Evolutionary conservation across 202 grass and related monocot species (phyloP), one percentile per base, ranked within the genome.

Genomic region (Panicum virgatum): DNA sequence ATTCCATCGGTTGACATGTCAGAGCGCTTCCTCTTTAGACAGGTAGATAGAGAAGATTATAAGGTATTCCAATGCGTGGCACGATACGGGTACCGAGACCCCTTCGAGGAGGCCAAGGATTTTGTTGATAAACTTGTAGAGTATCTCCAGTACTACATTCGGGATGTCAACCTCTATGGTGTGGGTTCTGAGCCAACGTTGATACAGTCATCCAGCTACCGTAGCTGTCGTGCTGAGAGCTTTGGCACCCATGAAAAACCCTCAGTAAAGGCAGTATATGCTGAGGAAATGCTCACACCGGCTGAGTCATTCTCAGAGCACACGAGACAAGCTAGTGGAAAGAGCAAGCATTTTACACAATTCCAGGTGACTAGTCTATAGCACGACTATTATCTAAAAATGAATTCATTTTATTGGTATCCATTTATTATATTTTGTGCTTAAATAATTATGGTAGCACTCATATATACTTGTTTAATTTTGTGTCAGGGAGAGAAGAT

Each of bases 11-110:
- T 90, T 0, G 69, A 78, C 6, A 16, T 13, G 1, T 60, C 71
- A 0, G 88, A 90, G 38, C 52, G 88, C 1, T 90, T 90, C 65
- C 58, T 90, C 3, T 87, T 90, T 64, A 66, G 70, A 5, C 80
- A 83, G 9, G 62, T 83, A 0, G 84, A 74, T 1, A 47, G 27
- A 27, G 63, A 69, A 20, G 63, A 81, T 7, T 72, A 25, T 22
- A 80, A 65, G 54, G 84, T 87, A 5, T 90, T 90, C 12, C 80
- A 73, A 2, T 90, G 88, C 5, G 76, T 90, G 9, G 88, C 80
- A 0, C 76, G 88, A 9, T 90, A 90, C 13, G 84, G 88, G 14
- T 90, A 90, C 53, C 58, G 77, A 15, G 88, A 90, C 20, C 12
- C 69, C 22, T n/a, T 86, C 7, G 77, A 76, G 48, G 76, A 84